A percentile compares a stretch with the other conserved stretches of the same genome.
Conservation (phyloP, 495 filamentous ascomycete species). For the Hyaloscypha hepaticicola region DNA sequence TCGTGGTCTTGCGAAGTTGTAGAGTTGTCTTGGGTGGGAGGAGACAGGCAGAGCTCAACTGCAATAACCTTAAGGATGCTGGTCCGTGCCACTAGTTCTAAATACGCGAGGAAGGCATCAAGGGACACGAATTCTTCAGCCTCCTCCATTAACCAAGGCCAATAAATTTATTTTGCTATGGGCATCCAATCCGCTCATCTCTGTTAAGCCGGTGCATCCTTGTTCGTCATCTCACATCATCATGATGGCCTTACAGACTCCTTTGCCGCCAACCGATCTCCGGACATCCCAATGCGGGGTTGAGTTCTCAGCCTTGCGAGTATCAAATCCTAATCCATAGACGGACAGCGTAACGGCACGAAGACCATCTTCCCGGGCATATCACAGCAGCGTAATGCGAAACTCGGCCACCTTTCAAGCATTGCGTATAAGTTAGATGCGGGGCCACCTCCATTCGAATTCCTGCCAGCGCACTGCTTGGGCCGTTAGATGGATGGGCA, state of each 20-base stretch:
- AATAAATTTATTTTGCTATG: background rate
- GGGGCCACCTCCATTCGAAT: too few species aligned
- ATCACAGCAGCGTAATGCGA: background rate
- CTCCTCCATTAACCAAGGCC: constrained; percentile 1
- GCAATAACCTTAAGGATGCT: background rate
- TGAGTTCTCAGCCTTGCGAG: background rate
- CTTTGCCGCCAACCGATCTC: background rate
- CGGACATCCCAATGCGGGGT: background rate
- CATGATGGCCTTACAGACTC: background rate
- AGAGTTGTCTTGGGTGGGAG: background rate
- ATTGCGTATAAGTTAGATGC: too few species aligned
- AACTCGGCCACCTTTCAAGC: too few species aligned
- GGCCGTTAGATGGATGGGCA: background rate
- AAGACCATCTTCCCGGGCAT: background rate
- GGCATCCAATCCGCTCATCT: background rate
- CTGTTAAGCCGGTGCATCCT: background rate
- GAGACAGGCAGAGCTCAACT: constrained; percentile 1
- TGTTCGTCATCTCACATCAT: background rate
- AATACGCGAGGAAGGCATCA: constrained; percentile 6
- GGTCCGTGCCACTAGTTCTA: background rate
- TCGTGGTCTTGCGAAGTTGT: background rate
- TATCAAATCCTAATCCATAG: background rate
- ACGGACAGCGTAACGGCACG: background rate
- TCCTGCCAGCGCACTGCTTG: too few species aligned
- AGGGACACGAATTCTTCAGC: constrained; percentile 10